phyloP scores from a whole-genome alignment of 495 filamentous ascomycete genomes.

The Hypomontagnella submonticulosa region DNA sequence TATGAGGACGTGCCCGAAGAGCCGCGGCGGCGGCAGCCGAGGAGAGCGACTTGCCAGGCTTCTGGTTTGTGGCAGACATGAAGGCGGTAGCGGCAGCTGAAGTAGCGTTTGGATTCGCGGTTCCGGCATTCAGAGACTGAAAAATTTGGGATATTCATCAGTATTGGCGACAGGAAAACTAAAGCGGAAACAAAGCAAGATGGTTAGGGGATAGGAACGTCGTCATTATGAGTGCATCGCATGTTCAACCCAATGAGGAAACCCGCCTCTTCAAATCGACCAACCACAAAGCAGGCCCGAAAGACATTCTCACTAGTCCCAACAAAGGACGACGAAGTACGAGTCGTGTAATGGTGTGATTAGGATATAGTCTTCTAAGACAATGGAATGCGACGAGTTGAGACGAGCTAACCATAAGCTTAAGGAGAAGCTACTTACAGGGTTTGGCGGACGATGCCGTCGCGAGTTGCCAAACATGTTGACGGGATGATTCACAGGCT shows the following conservation, averaged over 20 bases:
- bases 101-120: conserved; percentile 75
- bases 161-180: conserved; percentile 16
- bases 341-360: conserved; percentile 34
- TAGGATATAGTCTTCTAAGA: conserved; percentile 21
- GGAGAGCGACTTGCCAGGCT: conserved; percentile 70
- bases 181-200: conserved; percentile 24
- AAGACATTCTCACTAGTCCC: conserved; percentile 36
- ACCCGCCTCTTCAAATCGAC: conserved; percentile 19
- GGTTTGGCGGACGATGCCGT: conserved; percentile 56
- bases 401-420: conserved; percentile 20
- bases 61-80: conserved; percentile 68
- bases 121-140: conserved; percentile 68
- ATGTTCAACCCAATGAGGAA: conserved; percentile 23
- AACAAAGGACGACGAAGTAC: conserved; percentile 32
- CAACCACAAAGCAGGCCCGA: conserved; percentile 29
- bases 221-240: conserved; percentile 42
- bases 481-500: conserved; percentile 37
- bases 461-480: conserved; percentile 59
- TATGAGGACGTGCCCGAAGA: conserved; percentile 76
- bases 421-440: conserved; percentile 52
- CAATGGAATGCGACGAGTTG: conserved; percentile 38
- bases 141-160: conserved; percentile 23
- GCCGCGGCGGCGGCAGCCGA: conserved; percentile 87
- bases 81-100: conserved; percentile 85
- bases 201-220: conserved; percentile 15